phyloP scores from a whole-genome alignment of 2,329 filamentous ascomycete genomes.

The Diplodia sapinea region DNA sequence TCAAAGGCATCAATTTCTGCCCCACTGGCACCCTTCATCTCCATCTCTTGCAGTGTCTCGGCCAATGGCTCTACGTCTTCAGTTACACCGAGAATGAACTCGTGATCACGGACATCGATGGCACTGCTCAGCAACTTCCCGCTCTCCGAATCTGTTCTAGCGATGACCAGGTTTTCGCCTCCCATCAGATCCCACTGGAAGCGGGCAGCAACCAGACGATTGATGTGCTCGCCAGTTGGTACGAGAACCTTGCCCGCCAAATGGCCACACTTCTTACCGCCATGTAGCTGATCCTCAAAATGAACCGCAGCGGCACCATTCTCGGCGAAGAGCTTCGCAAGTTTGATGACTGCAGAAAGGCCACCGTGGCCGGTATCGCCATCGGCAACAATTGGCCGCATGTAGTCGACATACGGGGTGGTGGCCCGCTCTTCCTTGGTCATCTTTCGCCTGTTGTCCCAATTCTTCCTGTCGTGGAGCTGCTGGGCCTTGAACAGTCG shows the following conservation, averaged over 20 bases:
- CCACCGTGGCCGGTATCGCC: conserved; percentile 94
- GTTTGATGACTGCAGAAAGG: conserved; percentile 88
- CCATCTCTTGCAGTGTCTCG: conserved; percentile 90
- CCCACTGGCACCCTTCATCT: conserved; percentile 75
- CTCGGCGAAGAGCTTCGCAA: conserved; percentile 96
- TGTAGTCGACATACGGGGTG: conserved; percentile 87
- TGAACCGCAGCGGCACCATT: conserved; percentile 96
- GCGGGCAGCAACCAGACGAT: conserved; percentile 85
- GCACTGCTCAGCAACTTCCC: conserved; percentile 88
- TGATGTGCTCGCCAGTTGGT: conserved; percentile 93
- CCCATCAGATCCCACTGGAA: conserved; percentile 99
- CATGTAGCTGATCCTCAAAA: conserved; percentile 97
- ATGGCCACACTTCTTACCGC: conserved; percentile 98
- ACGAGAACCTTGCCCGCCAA: conserved; percentile 95
- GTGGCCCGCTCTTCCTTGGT: conserved; percentile 71
- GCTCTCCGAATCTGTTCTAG: conserved; percentile 93
- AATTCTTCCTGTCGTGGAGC: conserved; percentile 95
- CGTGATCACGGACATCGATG: conserved; percentile 92
- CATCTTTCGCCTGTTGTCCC: conserved; percentile 82
- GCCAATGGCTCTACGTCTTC: conserved; percentile 81
- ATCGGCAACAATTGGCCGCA: conserved; percentile 93
- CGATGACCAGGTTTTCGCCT: conserved; percentile 90
- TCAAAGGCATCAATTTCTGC: conserved; percentile 86
- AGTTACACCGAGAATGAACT: conserved; percentile 89
- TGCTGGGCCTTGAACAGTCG: conserved; percentile 95